Conservation (phyloP, 257 asterid genomes). For the Lantana camara region DNA sequence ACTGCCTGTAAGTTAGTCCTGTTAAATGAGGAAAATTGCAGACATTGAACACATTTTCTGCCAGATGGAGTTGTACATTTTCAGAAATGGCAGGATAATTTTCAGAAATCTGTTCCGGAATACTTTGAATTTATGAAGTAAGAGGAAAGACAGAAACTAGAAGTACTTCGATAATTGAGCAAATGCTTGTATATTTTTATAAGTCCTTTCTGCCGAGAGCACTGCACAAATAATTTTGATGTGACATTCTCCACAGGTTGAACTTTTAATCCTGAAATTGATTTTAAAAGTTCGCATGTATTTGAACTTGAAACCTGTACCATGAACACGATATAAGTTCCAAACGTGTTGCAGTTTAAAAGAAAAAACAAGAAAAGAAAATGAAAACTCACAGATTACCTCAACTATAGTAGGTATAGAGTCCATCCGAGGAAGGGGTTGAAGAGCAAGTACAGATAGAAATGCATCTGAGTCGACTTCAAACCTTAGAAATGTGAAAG, state of each 20-base stretch:
- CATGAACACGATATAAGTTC: constrained; percentile 27
- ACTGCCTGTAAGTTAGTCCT: constrained; percentile 69
- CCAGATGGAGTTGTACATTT: constrained; percentile 26
- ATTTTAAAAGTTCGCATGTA: constrained; percentile 81
- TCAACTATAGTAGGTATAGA: constrained; percentile 88
- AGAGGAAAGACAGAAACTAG: constrained; percentile 16
- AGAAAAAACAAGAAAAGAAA: constrained; percentile 4
- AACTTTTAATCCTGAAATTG: constrained; percentile 88
- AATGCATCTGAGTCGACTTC: constrained; percentile 97
- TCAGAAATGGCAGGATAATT: constrained; percentile 26
- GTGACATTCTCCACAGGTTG: constrained; percentile 88
- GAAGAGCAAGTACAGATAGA: constrained; percentile 94
- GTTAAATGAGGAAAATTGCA: constrained; percentile 76
- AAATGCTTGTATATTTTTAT: constrained; percentile 93
- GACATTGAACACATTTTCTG: constrained; percentile 98
- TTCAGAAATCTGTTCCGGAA: neutral
- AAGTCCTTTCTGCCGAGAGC: constrained; percentile 97
- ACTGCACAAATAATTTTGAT: constrained; percentile 94
- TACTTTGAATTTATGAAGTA: neutral
- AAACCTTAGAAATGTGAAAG: constrained; percentile 50
- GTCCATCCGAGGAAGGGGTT: constrained; percentile 75
- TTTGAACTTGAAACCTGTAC: constrained; percentile 87
- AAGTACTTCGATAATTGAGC: constrained; percentile 90
- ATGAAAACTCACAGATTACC: constrained; percentile 43
- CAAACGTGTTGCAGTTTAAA: constrained; percentile 10